Percentiles rank a stretch among this genome's conserved stretches.
These are phyloP conservation scores for Eucalyptus regnans DNA, from an alignment of 345 rosid genomes.

Conservation along the genomic window DNA sequence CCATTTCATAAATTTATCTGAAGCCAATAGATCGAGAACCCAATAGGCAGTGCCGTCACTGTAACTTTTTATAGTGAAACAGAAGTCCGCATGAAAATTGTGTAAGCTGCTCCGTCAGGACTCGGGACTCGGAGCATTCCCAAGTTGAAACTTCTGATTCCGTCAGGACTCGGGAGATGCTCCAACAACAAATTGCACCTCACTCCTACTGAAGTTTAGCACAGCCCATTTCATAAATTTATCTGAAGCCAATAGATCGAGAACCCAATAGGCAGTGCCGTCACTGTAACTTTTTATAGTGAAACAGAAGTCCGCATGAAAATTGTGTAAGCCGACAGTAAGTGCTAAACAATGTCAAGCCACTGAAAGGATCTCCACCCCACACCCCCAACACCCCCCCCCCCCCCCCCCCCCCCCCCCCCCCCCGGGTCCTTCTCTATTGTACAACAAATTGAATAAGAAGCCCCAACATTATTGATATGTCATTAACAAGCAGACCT, in stretches of 20 bases:
- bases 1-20: neutral
- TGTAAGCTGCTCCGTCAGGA: neutral
- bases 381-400: too few relatives aligned
- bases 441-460: neutral
- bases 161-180: neutral
- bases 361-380: neutral
- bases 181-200: neutral
- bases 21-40: neutral
- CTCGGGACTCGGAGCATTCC: neutral
- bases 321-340: neutral
- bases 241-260: neutral
- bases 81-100: neutral
- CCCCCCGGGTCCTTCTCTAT: neutral
- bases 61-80: neutral
- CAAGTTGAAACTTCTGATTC: neutral
- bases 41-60: neutral
- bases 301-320: neutral
- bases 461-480: fast-evolving
- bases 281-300: neutral
- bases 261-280: neutral
- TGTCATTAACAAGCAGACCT: neutral
- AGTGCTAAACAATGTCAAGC: neutral
- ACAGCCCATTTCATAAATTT: neutral
- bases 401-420: too few relatives aligned
- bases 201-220: neutral